Evolutionary conservation across 805 yeast genomes (phyloP), one percentile per base, ranked within the genome.

Genomic region (Nakazawaea peltata): DNA sequence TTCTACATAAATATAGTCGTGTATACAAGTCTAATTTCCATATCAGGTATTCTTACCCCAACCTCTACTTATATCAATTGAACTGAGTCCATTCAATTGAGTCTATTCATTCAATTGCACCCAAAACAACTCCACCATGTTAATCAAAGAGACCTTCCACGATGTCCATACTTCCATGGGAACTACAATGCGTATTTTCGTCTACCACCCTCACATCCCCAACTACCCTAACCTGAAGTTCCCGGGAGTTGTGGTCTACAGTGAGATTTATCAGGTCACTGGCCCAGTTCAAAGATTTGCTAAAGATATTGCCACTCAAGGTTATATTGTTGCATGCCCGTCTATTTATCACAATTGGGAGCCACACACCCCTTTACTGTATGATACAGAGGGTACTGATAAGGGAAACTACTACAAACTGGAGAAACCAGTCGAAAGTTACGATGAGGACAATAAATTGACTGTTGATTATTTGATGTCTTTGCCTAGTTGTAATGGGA

Each of bases 221-320:
- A 77, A 77, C 36, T 81, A 79, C 57, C 90, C 92, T n/a, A 57
- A 67, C 26, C 92, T 83, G 37, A 77, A 75, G 50, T 82, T 81
- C 50, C 92, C 94, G 1, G 94, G 82, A 26, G 92, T 83, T 2
- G 56, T 83, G 23, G 84, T 81, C 12, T 82, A 75, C 57, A 74
- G 84, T 37, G 94, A 82, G 54, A 82, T 82, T 45, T 82, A 82
- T 55, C 94, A 83, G 56, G 90, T 64, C 30, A 77, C 85, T 6
- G 94, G 94, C 0, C 92, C 94, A 3, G 94, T 82, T 19, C 60
- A 81, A 5, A 61, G 92, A 42, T 77, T 82, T 50, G 90, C 85
- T 21, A 78, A 78, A 46, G 77, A 71, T 44, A 82, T 82, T 48
- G 90, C 90, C 1, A 76, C 84, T 16, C 81, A 78, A 50, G 94